Base-by-base conservation (phyloP, 1,139 yeast species). In the Geotrichum australiense region DNA sequence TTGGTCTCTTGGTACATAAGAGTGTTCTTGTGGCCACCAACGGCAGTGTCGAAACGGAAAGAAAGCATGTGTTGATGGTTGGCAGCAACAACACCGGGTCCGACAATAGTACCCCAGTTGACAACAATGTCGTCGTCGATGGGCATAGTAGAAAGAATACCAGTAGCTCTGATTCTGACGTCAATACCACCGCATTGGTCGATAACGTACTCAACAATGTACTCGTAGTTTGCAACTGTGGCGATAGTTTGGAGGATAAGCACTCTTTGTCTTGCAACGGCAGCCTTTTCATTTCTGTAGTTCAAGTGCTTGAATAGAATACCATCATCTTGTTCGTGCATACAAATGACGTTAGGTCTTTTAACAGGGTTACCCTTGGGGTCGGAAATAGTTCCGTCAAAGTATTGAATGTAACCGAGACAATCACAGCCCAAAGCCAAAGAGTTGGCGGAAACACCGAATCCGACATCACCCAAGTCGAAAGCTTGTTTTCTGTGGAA, bases 401-500 rank as follows among this genome's bases (percentile, higher is more conserved):
- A 63, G 66, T 84, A 84, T 61, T 81, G 78, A 62, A 84, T 83
- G 51, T 78, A 80, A 54, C 95, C 95, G 47, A 84, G 73, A 70
- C 94, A 85, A 67, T 84, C 94, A 66, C 95, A 84, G 39, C 94
- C 94, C 51, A 84, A 71, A 43, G 67, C 70, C 59, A 84, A 73
- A 47, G 74, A 73, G 66, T 84, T 82, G 55, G 85, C 94, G 52
- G 74, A 76, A 50, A 70, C 73, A 61, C 95, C 95, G 53, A 84
- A 85, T 12, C 94, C 94, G 68, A 85, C 78, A 62, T 84, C 95
- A 61, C 94, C 94, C 58, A 84, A 72, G 64, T 84, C 94, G 55
- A 84, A 84, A 23, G 95, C 95, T 70, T 83, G 94, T 68, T 85
- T 85, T 70, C 94, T 77, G 67, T 84, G 93, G 68, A 76, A 78